These are phyloP conservation scores for Solanum etuberosum DNA, from an alignment of 257 asterid genomes.

Conservation along the genomic window DNA sequence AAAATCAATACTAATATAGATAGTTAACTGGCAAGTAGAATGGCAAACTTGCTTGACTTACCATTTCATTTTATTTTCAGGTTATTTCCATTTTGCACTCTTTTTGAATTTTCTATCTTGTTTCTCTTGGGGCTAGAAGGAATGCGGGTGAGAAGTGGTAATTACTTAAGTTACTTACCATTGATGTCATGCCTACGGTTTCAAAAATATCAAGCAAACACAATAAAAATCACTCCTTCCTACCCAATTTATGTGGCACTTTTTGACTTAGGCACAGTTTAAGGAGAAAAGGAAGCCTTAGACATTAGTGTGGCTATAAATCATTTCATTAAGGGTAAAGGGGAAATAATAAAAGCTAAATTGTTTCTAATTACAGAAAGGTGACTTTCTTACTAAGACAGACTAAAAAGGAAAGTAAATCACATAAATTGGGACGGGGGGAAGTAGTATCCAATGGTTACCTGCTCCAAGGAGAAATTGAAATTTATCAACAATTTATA, in stretches of 20 bases:
- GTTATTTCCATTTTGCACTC: not conserved
- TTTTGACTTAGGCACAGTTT: not conserved
- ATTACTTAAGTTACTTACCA: not conserved
- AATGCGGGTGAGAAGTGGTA: not conserved
- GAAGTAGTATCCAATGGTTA: not conserved
- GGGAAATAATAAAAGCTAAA: not conserved
- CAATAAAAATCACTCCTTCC: not conserved
- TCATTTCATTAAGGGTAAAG: not conserved
- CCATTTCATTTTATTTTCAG: not conserved
- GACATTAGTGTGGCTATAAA: not conserved
- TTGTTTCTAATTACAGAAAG: not conserved
- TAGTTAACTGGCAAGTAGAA: not conserved
- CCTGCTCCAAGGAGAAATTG: not conserved
- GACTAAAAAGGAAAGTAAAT: not conserved
- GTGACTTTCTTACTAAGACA: not conserved
- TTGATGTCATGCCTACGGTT: not conserved
- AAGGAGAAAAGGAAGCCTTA: not conserved
- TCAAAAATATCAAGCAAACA: not conserved
- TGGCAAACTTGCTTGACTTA: not conserved
- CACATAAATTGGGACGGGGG: not conserved
- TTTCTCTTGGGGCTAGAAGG: not conserved
- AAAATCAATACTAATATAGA: not conserved
- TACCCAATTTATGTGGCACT: not conserved
- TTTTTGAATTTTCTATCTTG: not conserved
- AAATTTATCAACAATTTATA: not conserved